phyloP scores from a whole-genome alignment of 1,139 yeast genomes.

The Diutina scorzettiae region DNA sequence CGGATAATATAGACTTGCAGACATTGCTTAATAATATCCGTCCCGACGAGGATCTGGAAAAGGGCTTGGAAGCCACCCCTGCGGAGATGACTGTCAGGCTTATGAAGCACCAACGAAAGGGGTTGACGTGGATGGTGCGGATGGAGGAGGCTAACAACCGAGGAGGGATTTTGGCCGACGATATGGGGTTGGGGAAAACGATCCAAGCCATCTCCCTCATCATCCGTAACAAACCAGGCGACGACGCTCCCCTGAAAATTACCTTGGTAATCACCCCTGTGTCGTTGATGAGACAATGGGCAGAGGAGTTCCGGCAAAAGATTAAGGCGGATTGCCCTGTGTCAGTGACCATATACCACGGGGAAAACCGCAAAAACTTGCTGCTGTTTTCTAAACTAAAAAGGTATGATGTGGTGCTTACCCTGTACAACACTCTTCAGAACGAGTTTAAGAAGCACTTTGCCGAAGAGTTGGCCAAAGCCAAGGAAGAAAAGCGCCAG shows the following conservation, averaged over 20 bases:
- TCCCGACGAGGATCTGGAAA: slow-evolving; percentile 37
- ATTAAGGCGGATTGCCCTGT: slow-evolving; percentile 36
- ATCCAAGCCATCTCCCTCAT: slow-evolving; percentile 69
- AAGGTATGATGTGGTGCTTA: slow-evolving; percentile 59
- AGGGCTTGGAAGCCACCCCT: slow-evolving; percentile 52
- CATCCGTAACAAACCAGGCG: slow-evolving; percentile 35
- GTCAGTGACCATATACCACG: slow-evolving; percentile 51
- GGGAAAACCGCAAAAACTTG: slow-evolving; percentile 28
- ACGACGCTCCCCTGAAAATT: slow-evolving; percentile 29
- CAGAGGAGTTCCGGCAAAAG: slow-evolving; percentile 56
- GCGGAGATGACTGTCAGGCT: slow-evolving; percentile 50
- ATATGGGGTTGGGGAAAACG: slow-evolving; percentile 92
- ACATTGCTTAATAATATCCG: slow-evolving; percentile 53
- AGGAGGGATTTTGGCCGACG: slow-evolving; percentile 87
- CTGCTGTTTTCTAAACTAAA: slow-evolving; percentile 33
- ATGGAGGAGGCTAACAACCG: slow-evolving; percentile 46
- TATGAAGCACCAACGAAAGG: slow-evolving; percentile 76
- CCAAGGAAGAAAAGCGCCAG: slow-evolving; percentile 8
- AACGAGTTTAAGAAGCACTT: slow-evolving; percentile 59
- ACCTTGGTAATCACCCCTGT: slow-evolving; percentile 82
- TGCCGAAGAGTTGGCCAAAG: slow-evolving; percentile 21
- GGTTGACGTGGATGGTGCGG: slow-evolving; percentile 68
- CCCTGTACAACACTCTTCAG: slow-evolving; percentile 68
- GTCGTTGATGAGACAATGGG: slow-evolving; percentile 76
- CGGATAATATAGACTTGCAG: slow-evolving; percentile 29